A percentile compares a stretch with the other conserved stretches of the same genome.
Conservation (phyloP, 495 filamentous ascomycete species). For the Rostrohypoxylon terebratum region DNA sequence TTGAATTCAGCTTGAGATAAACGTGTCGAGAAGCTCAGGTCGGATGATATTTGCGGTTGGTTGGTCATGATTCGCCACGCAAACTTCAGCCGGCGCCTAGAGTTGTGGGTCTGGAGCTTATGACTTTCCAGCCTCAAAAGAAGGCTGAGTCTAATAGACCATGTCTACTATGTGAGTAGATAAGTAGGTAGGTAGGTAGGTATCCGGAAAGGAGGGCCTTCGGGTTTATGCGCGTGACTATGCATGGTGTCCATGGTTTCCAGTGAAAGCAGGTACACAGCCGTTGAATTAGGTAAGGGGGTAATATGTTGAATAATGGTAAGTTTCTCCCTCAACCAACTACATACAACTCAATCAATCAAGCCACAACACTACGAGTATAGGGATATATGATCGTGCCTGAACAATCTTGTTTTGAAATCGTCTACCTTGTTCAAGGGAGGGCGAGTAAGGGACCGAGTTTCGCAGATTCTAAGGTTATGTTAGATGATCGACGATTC, state of each 20-base stretch:
- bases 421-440: constrained; percentile 52
- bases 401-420: not conserved
- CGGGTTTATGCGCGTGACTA: not conserved
- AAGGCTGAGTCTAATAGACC: not conserved
- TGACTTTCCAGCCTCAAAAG: not conserved
- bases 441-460: constrained; percentile 51
- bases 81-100: not conserved
- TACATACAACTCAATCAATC: not conserved
- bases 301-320: not conserved
- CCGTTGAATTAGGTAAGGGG: not conserved
- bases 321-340: not conserved
- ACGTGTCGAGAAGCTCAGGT: not conserved
- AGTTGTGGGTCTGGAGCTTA: not conserved
- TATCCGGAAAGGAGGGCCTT: not conserved
- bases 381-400: not conserved
- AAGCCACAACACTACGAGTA: not conserved
- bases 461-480: constrained; percentile 19
- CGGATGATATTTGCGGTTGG: not conserved
- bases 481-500: not conserved
- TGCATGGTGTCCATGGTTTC: not conserved
- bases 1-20: not conserved
- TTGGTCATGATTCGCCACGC: not conserved
- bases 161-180: not conserved
- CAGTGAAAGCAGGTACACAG: not conserved
- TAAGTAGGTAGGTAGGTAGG: no score